phyloP scores from a whole-genome alignment of 495 filamentous ascomycete species.

The Penicillium simplicissimum region DNA sequence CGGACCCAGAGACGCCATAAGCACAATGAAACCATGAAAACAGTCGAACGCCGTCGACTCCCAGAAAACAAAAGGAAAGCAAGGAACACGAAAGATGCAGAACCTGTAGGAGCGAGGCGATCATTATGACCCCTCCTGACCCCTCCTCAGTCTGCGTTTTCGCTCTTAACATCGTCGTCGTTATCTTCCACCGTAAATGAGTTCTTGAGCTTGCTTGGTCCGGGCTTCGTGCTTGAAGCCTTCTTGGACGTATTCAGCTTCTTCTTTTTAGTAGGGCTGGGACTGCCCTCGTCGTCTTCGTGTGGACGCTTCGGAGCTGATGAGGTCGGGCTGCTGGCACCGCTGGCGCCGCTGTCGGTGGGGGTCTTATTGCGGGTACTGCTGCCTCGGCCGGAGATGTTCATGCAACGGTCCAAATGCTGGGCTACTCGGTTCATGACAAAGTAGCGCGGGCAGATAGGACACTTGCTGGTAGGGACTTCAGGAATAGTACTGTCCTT shows the following conservation, averaged over 20 bases:
- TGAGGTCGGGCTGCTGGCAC: conserved; percentile 38
- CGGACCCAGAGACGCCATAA: conserved; percentile 30
- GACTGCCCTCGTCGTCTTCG: conserved; percentile 41
- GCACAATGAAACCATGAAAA: conserved; percentile 6
- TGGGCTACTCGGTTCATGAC: conserved; percentile 64
- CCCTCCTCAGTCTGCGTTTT: conserved; percentile 26
- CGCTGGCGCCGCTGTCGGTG: conserved; percentile 36
- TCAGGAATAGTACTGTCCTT: conserved; percentile 32
- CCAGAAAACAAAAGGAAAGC: background rate
- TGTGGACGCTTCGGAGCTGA: conserved; percentile 43
- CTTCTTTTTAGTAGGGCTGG: conserved; percentile 48
- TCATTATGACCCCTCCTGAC: no score
- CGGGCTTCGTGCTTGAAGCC: conserved; percentile 39
- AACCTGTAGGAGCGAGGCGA: background rate
- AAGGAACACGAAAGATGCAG: conserved; percentile 17
- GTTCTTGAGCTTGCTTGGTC: conserved; percentile 50
- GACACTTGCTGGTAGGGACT: conserved; percentile 70
- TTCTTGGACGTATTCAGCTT: conserved; percentile 46
- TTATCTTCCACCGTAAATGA: conserved; percentile 34
- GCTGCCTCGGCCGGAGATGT: conserved; percentile 67
- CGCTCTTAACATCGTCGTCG: conserved; percentile 33
- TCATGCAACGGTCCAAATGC: conserved; percentile 80
- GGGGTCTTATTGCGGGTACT: conserved; percentile 54
- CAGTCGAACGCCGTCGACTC: conserved; percentile 1
- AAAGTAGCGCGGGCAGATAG: conserved; percentile 61